A percentile compares a stretch with the other conserved stretches of the same genome.
Evolutionary conservation across 495 filamentous ascomycete species (phyloP).

Genomic region (Pyronema domesticum): DNA sequence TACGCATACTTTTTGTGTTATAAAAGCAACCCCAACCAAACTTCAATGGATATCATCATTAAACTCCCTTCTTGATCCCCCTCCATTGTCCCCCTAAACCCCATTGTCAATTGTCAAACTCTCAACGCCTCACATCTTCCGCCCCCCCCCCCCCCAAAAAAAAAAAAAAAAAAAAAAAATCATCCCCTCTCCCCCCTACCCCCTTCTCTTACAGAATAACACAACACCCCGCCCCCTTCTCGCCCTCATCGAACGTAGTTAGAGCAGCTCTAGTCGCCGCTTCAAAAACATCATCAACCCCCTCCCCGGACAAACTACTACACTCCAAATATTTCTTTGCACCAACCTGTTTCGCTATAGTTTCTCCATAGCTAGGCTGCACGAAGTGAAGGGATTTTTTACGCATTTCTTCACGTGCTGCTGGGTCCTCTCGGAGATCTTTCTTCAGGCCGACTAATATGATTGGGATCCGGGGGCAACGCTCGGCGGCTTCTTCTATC

Average conservation of each 20-base stretch:
- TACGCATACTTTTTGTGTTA: no score
- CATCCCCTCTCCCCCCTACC: neutral
- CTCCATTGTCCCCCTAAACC: no score
- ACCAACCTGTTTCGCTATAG: slow-evolving; percentile 66
- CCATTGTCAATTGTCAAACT: no score
- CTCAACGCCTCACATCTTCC: no score
- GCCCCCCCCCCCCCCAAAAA: no score
- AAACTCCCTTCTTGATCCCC: no score
- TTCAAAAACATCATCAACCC: slow-evolving; percentile 97
- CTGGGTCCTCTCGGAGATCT: slow-evolving; percentile 84
- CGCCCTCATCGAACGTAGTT: slow-evolving; percentile 66
- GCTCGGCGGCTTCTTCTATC: slow-evolving; percentile 90
- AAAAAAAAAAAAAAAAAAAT: no score
- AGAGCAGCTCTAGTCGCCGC: slow-evolving; percentile 91
- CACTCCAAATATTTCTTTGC: slow-evolving; percentile 95
- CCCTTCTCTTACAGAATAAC: slow-evolving; percentile 55
- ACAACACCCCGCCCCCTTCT: slow-evolving; percentile 68
- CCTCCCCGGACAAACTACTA: slow-evolving; percentile 89
- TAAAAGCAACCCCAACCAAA: no score
- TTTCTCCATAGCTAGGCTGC: slow-evolving; percentile 57
- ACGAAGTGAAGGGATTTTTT: slow-evolving; percentile 83
- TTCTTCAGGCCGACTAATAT: slow-evolving; percentile 97
- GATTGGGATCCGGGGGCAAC: slow-evolving; percentile 82
- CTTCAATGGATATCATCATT: no score
- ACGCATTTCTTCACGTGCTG: slow-evolving; percentile 92